phyloP scores from a whole-genome alignment of 495 filamentous ascomycete genomes.

The Trichoderma asperelloides region DNA sequence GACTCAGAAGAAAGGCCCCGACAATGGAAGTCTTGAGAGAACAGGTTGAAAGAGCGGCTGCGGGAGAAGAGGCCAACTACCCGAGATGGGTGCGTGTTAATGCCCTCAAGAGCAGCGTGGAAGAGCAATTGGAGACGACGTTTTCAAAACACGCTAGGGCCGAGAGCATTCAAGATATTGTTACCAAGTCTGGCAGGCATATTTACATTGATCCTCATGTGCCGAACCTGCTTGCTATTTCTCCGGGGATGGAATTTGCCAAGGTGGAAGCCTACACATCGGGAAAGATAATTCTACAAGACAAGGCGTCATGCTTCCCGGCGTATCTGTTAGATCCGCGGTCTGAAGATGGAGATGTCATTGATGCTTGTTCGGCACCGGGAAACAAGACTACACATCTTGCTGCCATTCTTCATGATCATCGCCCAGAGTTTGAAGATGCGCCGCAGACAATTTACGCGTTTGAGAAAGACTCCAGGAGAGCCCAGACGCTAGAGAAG shows the following conservation, averaged over 20 bases:
- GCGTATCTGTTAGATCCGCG: slow-evolving; percentile 67
- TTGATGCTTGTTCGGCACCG: slow-evolving; percentile 88
- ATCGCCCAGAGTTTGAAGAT: slow-evolving; percentile 13
- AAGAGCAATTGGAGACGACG: slow-evolving; percentile 58
- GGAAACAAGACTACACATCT: slow-evolving; percentile 97
- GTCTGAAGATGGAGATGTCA: slow-evolving; percentile 55
- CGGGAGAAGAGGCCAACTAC: slow-evolving; percentile 28
- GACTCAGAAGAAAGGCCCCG: slow-evolving; percentile 59
- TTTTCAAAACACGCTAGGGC: slow-evolving; percentile 51
- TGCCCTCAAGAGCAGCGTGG: slow-evolving; percentile 58
- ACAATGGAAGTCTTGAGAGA: slow-evolving; percentile 54
- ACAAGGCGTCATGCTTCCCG: slow-evolving; percentile 95
- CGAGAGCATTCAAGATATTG: slow-evolving; percentile 35
- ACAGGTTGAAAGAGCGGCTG: slow-evolving; percentile 37
- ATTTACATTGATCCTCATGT: slow-evolving; percentile 65
- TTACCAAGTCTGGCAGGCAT: slow-evolving; percentile 21
- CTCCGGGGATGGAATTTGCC: slow-evolving; percentile 57
- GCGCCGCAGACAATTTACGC: slow-evolving; percentile 45
- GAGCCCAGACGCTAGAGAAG: slow-evolving; percentile 64
- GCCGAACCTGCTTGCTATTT: slow-evolving; percentile 72
- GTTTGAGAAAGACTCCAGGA: slow-evolving; percentile 57
- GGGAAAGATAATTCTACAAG: slow-evolving; percentile 81
- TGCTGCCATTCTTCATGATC: slow-evolving; percentile 55
- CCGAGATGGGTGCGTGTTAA: slow-evolving; percentile 91
- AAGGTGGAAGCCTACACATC: slow-evolving; percentile 59